phyloP scores from a whole-genome alignment of 1,284 basidiomycete species.

The Leccinum solheimii region DNA sequence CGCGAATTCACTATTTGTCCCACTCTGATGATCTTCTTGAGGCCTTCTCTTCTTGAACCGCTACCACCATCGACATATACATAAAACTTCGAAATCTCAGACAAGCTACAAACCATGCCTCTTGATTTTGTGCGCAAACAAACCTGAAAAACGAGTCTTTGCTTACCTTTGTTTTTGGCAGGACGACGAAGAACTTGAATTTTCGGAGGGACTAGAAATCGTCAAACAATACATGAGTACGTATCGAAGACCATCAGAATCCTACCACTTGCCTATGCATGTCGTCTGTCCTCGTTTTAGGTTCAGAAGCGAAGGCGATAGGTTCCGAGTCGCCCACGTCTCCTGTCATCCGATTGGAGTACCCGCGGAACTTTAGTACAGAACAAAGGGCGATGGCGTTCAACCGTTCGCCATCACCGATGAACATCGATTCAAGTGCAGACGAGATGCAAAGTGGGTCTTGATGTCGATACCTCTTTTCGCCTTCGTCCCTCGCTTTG shows the following conservation, averaged over 20 bases:
- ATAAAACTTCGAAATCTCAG: constrained; percentile 4
- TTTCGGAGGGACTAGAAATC: constrained; percentile 20
- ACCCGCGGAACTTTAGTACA: constrained; percentile 21
- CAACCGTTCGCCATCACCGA: constrained; percentile 23
- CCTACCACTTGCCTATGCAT: neutral
- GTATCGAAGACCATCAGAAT: constrained; percentile 9
- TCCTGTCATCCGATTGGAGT: constrained; percentile 23
- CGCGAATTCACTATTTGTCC: constrained; percentile 12
- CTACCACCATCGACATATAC: constrained; percentile 12
- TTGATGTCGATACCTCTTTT: neutral
- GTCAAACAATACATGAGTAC: constrained; percentile 18
- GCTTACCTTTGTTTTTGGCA: constrained; percentile 10
- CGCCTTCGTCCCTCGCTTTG: neutral
- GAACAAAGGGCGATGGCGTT: constrained; percentile 7
- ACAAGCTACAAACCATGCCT: constrained; percentile 11
- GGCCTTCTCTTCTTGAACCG: constrained; percentile 5
- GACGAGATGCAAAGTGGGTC: constrained; percentile 22
- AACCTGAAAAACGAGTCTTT: neutral
- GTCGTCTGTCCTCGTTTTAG: constrained; percentile 9
- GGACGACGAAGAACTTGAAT: constrained; percentile 28
- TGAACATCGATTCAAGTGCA: constrained; percentile 21
- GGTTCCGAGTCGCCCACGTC: constrained; percentile 19
- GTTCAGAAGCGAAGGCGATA: constrained; percentile 9
- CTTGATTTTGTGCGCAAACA: constrained; percentile 22
- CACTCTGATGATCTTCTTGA: neutral